Evolutionary conservation across 768 basidiomycete genomes (phyloP).

Genomic region (Ramaria sp.): DNA sequence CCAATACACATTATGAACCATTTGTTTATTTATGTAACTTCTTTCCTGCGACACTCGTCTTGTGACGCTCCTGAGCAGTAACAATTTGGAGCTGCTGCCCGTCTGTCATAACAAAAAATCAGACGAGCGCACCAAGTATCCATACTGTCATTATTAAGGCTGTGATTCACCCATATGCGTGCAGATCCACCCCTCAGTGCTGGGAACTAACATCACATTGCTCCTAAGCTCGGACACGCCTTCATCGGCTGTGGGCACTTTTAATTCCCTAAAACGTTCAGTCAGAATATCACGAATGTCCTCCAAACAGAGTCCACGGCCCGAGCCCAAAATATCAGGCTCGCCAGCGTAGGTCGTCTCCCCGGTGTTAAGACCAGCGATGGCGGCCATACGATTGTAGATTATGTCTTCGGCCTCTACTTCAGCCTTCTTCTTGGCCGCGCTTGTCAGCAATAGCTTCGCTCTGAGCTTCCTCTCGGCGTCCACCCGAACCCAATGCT

Average conservation of each 20-base stretch:
- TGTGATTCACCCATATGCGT: neutral
- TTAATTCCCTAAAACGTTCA: neutral
- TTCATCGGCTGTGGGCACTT: neutral
- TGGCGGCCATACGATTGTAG: neutral
- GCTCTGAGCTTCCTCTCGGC: neutral
- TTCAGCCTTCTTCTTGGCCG: slow-evolving; percentile 1
- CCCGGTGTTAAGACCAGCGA: neutral
- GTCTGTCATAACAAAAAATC: too few relatives aligned
- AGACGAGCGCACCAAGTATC: neutral
- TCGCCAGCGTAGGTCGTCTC: slow-evolving; percentile 3
- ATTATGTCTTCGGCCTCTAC: neutral
- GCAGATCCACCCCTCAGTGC: slow-evolving; percentile 8
- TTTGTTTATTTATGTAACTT: too few relatives aligned
- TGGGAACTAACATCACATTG: slow-evolving; percentile 1
- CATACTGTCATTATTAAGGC: neutral
- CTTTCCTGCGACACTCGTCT: too few relatives aligned
- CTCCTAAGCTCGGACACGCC: neutral
- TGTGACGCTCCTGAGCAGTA: too few relatives aligned
- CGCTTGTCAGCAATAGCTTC: neutral
- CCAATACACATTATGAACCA: too few relatives aligned
- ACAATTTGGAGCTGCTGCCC: too few relatives aligned
- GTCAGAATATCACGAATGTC: slow-evolving; percentile 3
- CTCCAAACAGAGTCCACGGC: slow-evolving; percentile 2
- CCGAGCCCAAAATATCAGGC: neutral
- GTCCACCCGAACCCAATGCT: slow-evolving; percentile 7